Conservation (phyloP, 2,329 filamentous ascomycete species). For the Cordyceps pruinosa region DNA sequence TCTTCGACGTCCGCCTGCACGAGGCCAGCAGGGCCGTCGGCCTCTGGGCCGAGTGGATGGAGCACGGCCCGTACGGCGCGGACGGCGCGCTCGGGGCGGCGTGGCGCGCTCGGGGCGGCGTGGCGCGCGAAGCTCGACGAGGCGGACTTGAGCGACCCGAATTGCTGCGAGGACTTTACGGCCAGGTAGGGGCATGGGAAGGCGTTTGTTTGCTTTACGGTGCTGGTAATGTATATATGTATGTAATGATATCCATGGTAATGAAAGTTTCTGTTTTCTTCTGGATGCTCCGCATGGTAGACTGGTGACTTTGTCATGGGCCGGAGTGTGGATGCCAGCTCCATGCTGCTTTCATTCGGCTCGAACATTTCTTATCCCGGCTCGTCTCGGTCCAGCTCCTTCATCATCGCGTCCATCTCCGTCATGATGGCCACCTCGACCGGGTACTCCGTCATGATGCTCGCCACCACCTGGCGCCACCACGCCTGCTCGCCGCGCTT, state of each 20-base stretch:
- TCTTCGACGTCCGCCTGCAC: constrained; percentile 20
- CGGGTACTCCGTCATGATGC: constrained; percentile 11
- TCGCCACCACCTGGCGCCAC: constrained; percentile 12
- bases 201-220: too few species aligned
- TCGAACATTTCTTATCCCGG: neutral
- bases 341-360: neutral
- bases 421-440: neutral
- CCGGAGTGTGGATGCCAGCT: neutral
- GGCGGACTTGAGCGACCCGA: constrained; percentile 19
- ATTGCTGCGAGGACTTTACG: constrained; percentile 22
- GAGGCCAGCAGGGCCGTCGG: constrained; percentile 16
- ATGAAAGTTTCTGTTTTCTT: neutral
- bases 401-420: neutral
- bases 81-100: constrained; percentile 18
- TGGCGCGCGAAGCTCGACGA: constrained; percentile 18
- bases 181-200: too few species aligned
- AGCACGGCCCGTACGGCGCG: constrained; percentile 23
- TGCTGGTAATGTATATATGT: neutral
- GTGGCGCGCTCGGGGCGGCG: constrained; percentile 20
- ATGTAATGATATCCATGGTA: neutral
- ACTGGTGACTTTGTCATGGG: too few species aligned
- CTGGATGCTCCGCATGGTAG: neutral
- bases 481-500: constrained; percentile 11
- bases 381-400: neutral
- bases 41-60: constrained; percentile 24